phyloP scores from a whole-genome alignment of 2,329 filamentous ascomycete species.

The Aspergillus quadrilineatus region DNA sequence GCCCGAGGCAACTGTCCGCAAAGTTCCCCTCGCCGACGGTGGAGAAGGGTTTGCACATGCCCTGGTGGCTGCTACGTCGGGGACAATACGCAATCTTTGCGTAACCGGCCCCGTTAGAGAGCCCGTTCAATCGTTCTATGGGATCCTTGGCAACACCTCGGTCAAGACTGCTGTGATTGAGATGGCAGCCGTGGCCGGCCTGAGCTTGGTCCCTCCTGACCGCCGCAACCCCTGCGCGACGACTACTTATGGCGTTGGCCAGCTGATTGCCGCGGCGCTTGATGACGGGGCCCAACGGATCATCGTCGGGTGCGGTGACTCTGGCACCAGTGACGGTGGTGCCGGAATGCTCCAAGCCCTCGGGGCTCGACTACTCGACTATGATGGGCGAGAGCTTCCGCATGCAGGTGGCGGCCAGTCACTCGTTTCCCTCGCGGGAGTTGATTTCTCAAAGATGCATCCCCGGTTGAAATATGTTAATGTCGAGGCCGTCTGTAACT shows the following conservation, averaged over 20 bases:
- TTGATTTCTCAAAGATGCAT: constrained; percentile 45
- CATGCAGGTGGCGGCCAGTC: constrained; percentile 44
- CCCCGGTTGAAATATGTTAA: constrained; percentile 35
- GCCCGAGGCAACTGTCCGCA: constrained; percentile 45
- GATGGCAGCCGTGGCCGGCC: constrained; percentile 55
- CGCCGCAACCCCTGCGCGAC: constrained; percentile 50
- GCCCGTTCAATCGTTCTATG: constrained; percentile 48
- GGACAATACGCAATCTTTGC: constrained; percentile 36
- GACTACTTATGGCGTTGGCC: constrained; percentile 54
- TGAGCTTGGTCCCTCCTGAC: constrained; percentile 49
- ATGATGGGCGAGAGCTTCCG: constrained; percentile 38
- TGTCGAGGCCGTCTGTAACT: constrained; percentile 55
- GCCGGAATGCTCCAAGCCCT: constrained; percentile 57
- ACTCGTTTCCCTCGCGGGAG: constrained; percentile 37
- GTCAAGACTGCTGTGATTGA: constrained; percentile 50
- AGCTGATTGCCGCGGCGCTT: constrained; percentile 49
- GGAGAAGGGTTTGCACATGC: constrained; percentile 54
- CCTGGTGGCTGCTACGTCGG: constrained; percentile 46
- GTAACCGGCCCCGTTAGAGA: constrained; percentile 49
- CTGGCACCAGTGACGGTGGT: constrained; percentile 55
- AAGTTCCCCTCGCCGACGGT: constrained; percentile 54
- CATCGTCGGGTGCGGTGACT: constrained; percentile 55
- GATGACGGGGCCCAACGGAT: constrained; percentile 48
- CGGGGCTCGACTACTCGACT: constrained; percentile 47
- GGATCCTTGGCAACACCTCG: constrained; percentile 39